A percentile compares a stretch with the other conserved stretches of the same genome.
Conservation (phyloP, 352 stramenopile genomes). For the Phytophthora cajani region DNA sequence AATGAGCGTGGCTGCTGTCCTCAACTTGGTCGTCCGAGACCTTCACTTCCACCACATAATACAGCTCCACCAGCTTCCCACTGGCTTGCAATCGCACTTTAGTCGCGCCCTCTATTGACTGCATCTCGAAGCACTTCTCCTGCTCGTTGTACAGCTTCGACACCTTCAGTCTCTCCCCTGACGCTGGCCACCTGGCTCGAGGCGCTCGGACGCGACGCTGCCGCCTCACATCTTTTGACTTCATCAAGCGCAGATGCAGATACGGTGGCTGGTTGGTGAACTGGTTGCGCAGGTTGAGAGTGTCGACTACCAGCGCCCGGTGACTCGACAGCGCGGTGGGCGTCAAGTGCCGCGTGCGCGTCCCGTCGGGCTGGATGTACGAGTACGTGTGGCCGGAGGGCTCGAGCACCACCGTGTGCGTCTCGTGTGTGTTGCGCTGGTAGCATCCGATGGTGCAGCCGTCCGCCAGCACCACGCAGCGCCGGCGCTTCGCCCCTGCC, state of each 20-base stretch:
- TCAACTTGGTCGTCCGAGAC: constrained; percentile 20
- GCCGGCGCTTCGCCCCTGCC: constrained; percentile 23
- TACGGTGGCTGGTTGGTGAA: constrained; percentile 50
- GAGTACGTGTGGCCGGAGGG: constrained; percentile 64
- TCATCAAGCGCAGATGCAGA: constrained; percentile 41
- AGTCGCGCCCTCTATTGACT: constrained; percentile 71
- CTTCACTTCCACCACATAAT: constrained; percentile 48
- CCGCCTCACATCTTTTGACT: constrained; percentile 17
- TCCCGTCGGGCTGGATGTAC: constrained; percentile 57
- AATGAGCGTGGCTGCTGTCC: constrained; percentile 35
- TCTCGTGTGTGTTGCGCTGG: constrained; percentile 52
- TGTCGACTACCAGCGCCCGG: constrained; percentile 45
- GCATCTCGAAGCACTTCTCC: constrained; percentile 56
- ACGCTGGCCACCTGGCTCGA: constrained; percentile 43
- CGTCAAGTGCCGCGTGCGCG: constrained; percentile 61
- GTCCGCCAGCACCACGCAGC: constrained; percentile 61
- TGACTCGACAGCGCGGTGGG: constrained; percentile 62
- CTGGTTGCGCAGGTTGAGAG: constrained; percentile 63
- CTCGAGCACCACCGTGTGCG: constrained; percentile 69
- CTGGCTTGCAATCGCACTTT: constrained; percentile 46
- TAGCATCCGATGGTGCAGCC: constrained; percentile 60
- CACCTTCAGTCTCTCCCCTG: constrained; percentile 16
- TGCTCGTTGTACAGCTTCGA: constrained; percentile 40
- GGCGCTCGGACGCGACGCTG: constrained; percentile 24
- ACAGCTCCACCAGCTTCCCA: constrained; percentile 47